Conservation (phyloP, 163 green algal genomes). For the Coccomyxa subellipsoidea region DNA sequence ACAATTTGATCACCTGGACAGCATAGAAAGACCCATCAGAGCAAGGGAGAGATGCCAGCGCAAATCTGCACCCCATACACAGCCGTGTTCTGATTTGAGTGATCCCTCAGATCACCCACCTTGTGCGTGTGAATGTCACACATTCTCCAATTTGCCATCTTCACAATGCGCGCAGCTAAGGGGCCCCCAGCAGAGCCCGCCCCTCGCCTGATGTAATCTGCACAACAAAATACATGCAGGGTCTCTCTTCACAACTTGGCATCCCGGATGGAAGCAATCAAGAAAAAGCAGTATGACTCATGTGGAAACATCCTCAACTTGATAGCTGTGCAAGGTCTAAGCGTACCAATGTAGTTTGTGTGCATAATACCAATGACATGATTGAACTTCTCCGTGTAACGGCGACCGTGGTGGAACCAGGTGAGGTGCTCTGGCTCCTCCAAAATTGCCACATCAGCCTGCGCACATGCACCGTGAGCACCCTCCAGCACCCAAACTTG, state of each 20-base stretch:
- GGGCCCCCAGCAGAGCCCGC: constrained; percentile 25
- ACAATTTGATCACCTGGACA: constrained; percentile 80
- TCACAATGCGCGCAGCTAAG: constrained; percentile 28
- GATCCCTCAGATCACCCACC: constrained; percentile 30
- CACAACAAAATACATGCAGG: constrained; percentile 56
- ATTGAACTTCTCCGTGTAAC: constrained; percentile 93
- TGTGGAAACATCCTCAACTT: too few relatives aligned
- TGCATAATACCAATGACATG: constrained; percentile 94
- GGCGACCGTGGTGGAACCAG: constrained; percentile 85
- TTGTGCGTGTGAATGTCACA: constrained; percentile 80
- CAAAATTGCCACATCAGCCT: constrained; percentile 93
- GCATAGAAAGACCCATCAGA: background rate
- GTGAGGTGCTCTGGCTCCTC: constrained; percentile 98
- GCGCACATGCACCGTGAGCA: constrained; percentile 17
- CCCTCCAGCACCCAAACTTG: background rate
- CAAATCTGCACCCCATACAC: too few relatives aligned
- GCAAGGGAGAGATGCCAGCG: too few relatives aligned
- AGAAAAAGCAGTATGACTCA: too few relatives aligned
- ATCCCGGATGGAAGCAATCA: too few relatives aligned
- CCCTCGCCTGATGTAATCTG: constrained; percentile 83
- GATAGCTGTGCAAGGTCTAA: too few relatives aligned
- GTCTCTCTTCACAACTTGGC: too few relatives aligned
- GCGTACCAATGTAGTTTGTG: constrained; percentile 76
- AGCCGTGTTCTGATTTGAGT: background rate
- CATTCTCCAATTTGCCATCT: constrained; percentile 59